Conservation (phyloP, 805 yeast species). For the Kuraishia floccosa region DNA sequence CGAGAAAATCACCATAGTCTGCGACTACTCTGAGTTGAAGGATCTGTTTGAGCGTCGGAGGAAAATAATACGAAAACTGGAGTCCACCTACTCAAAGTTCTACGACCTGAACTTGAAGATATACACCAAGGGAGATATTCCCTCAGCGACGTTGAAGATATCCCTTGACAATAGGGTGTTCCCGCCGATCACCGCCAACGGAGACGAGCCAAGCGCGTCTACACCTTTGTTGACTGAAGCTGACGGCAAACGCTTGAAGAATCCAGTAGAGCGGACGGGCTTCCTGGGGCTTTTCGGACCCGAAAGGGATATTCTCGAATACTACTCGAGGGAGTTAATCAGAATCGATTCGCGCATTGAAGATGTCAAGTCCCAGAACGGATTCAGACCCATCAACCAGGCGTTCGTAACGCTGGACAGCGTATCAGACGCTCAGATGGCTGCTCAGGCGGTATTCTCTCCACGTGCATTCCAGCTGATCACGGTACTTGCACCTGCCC, state of each 20-base stretch:
- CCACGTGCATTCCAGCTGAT: conserved; percentile 80
- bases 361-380: conserved; percentile 13
- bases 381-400: conserved; percentile 28
- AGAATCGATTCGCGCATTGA: conserved; percentile 27
- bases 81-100: conserved; percentile 25
- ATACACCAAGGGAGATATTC: conserved; percentile 9
- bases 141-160: conserved; percentile 17
- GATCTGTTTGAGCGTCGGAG: conserved; percentile 22
- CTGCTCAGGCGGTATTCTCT: conserved; percentile 91
- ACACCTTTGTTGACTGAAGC: conserved; percentile 11
- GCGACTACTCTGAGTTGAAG: conserved; percentile 26
- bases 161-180: neutral
- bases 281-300: conserved; percentile 14
- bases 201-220: conserved; percentile 4
- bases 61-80: conserved; percentile 22
- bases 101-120: conserved; percentile 30
- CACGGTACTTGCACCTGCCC: conserved; percentile 88
- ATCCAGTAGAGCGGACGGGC: conserved; percentile 11
- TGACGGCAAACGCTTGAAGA: conserved; percentile 6
- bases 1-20: conserved; percentile 34
- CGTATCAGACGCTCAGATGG: conserved; percentile 94
- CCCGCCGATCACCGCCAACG: neutral
- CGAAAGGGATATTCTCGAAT: conserved; percentile 19
- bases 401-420: conserved; percentile 88
- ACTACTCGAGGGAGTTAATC: conserved; percentile 21